phyloP scores from a whole-genome alignment of 345 rosid genomes.

The Pistacia vera region DNA sequence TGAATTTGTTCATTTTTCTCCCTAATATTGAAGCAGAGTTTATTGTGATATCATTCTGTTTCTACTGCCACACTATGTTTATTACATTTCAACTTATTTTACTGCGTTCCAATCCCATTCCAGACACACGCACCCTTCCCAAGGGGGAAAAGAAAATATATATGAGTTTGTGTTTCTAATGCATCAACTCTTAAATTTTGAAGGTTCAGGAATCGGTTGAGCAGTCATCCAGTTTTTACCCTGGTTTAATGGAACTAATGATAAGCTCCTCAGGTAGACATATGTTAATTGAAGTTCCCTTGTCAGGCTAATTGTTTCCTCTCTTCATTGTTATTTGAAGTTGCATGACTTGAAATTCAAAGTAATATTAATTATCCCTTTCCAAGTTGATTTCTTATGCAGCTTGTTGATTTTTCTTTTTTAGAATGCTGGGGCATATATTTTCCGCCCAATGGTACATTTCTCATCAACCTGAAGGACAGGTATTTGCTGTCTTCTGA shows the following conservation, averaged over 20 bases:
- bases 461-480: conserved; percentile 54
- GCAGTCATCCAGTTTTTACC: conserved; percentile 74
- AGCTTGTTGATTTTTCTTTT: conserved; percentile 5
- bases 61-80: background rate
- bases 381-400: conserved; percentile 12
- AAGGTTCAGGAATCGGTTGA: conserved; percentile 73
- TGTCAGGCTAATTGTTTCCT: background rate
- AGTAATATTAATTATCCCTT: conserved; percentile 1
- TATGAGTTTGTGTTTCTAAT: conserved; percentile 26
- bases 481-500: conserved; percentile 50
- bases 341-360: conserved; percentile 12
- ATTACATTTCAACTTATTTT: background rate
- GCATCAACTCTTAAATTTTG: conserved; percentile 22
- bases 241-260: conserved; percentile 64
- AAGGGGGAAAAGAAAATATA: background rate
- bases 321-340: background rate
- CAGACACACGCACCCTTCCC: background rate
- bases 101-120: background rate
- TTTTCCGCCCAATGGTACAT: conserved; percentile 95
- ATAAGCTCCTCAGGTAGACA: conserved; percentile 75
- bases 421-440: conserved; percentile 88
- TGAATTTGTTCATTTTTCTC: conserved; percentile 1
- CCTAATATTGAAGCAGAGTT: too few relatives aligned
- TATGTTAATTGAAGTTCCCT: conserved; percentile 19
- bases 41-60: conserved; percentile 3